Evolutionary conservation across 805 yeast genomes (phyloP), one percentile per base, ranked within the genome.

Genomic region (Saccharomyces kudriavzevii): DNA sequence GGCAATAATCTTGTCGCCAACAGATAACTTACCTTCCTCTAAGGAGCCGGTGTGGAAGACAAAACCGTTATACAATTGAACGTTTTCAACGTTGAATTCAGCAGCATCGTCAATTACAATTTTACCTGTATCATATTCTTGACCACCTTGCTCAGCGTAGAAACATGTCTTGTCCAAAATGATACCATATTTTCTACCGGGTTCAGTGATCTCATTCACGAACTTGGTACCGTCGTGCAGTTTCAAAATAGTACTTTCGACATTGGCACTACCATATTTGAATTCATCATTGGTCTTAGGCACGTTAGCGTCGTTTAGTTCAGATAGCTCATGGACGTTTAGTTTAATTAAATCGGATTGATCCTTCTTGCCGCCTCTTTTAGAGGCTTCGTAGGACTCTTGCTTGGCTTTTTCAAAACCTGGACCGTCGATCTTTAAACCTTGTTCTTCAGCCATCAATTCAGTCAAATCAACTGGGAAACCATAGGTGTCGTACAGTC

Each of bases 61-160:
- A 65, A 87, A 94, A 55, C 99, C 99, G 56, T 87, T 97, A 67
- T 90, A 94, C 46, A 77, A 77, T 75, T 94, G 99, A 50, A 90
- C 97, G 67, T 94, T 90, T 59, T 84, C 85, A 55, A 94, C 98
- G 55, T 82, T 83, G 73, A 94, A 92, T 70, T 92, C 96, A 53
- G 91, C 77, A 61, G 74, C 74, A 48, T 95, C 97, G 67, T 91
- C 97, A 64, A 89, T 83, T 50, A 89, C 91, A 59, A 94, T 78
- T 71, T 82, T 86, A 73, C 99, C 99, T 46, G 95, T 87, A 70
- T 94, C 99, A 67, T 79, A 86, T 72, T 90, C 97, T 78, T 94
- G 99, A 67, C 99, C 99, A 82, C 99, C 99, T 74, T 89, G 95
- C 76, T 94, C 99, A 50, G 99, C 98, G 68, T 94, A 94, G 74